These are phyloP conservation scores for Amauroascus niger DNA, from an alignment of 2,329 filamentous ascomycete species.

Conservation along the genomic window DNA sequence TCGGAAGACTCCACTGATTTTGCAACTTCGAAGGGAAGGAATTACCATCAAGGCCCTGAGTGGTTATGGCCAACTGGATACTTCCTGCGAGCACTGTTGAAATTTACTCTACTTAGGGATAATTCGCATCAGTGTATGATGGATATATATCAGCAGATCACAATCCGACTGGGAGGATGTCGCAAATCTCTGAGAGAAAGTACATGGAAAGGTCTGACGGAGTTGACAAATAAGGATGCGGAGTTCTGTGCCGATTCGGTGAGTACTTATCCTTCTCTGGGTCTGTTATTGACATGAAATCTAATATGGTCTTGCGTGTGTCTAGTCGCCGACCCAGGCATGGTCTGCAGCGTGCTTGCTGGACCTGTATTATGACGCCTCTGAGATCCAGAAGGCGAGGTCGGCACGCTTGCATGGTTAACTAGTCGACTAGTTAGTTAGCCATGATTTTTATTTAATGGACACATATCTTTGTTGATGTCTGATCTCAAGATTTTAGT, in stretches of 20 bases:
- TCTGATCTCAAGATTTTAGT: too few relatives aligned
- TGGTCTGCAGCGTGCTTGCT: slow-evolving; percentile 94
- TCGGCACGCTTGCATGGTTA: neutral
- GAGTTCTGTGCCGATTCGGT: slow-evolving; percentile 80
- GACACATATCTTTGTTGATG: too few relatives aligned
- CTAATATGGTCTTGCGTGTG: slow-evolving; percentile 14
- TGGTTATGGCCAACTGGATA: slow-evolving; percentile 98
- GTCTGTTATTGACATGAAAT: slow-evolving; percentile 1
- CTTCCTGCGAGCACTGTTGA: slow-evolving; percentile 81
- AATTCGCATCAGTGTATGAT: slow-evolving; percentile 53
- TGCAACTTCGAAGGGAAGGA: slow-evolving; percentile 82
- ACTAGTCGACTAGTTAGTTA: too few relatives aligned
- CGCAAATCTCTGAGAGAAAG: slow-evolving; percentile 72
- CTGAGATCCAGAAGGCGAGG: slow-evolving; percentile 10
- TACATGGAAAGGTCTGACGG: slow-evolving; percentile 81
- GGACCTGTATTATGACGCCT: slow-evolving; percentile 88
- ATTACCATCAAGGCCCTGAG: slow-evolving; percentile 96
- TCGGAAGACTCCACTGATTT: slow-evolving; percentile 88
- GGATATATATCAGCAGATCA: slow-evolving; percentile 93
- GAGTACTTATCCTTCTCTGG: slow-evolving; percentile 33
- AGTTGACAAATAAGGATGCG: slow-evolving; percentile 85
- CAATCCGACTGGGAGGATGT: slow-evolving; percentile 68
- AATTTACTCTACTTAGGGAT: slow-evolving; percentile 73
- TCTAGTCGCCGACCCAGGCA: slow-evolving; percentile 79
- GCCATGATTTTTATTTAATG: too few relatives aligned